Percentiles rank a stretch among this genome's conserved stretches.
Evolutionary conservation across 495 filamentous ascomycete species (phyloP).

Genomic region (Tuber indicum): DNA sequence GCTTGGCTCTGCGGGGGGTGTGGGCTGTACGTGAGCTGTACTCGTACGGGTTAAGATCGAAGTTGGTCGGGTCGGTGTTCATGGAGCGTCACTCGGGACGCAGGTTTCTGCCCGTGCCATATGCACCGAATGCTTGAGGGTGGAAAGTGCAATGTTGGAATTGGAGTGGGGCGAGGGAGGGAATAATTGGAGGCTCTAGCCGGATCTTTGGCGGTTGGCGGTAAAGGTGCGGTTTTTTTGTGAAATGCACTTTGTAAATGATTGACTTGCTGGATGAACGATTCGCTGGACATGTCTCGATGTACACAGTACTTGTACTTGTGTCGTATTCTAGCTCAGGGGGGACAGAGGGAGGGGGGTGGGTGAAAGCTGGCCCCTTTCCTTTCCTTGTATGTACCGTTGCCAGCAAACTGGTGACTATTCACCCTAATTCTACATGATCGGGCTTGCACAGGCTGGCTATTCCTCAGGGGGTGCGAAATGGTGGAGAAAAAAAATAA

Average conservation of each 20-base stretch:
- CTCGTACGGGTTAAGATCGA: not conserved
- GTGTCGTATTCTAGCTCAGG: not conserved
- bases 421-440: not conserved
- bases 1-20: not conserved
- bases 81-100: not conserved
- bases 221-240: not conserved
- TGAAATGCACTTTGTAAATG: not conserved
- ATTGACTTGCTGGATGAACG: not conserved
- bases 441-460: too few species aligned
- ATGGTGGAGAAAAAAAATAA: too few species aligned
- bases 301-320: not conserved
- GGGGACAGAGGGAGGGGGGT: too few species aligned
- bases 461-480: too few species aligned
- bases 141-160: not conserved
- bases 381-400: not conserved
- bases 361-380: not conserved
- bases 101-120: not conserved
- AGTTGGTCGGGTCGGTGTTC: not conserved
- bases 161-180: not conserved
- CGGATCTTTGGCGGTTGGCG: not conserved
- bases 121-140: not conserved
- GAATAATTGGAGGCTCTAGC: not conserved
- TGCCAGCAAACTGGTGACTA: not conserved
- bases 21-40: not conserved
- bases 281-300: not conserved